Conservation (phyloP, 495 filamentous ascomycete species). For the Hypoxylon lienhwacheense region DNA sequence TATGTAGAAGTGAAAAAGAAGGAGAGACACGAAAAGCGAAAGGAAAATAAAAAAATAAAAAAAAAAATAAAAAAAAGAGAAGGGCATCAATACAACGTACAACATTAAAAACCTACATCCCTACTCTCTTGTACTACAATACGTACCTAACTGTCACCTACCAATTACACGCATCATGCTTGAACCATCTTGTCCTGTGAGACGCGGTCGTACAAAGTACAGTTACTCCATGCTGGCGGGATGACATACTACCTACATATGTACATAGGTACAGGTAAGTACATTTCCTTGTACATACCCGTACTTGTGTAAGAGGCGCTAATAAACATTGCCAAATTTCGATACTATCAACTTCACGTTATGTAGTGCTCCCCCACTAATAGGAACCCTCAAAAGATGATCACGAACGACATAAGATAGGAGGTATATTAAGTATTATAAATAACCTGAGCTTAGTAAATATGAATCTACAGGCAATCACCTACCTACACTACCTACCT, state of each 20-base stretch:
- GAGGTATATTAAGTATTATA: too few relatives aligned
- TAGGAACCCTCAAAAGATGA: slow-evolving; percentile 14
- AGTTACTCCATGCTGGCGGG: slow-evolving; percentile 32
- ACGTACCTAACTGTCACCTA: too few relatives aligned
- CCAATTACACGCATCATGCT: slow-evolving; percentile 13
- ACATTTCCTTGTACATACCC: too few relatives aligned
- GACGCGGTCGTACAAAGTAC: too few relatives aligned
- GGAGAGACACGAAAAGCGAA: neutral
- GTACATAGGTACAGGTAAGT: too few relatives aligned
- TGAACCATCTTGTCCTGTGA: slow-evolving; percentile 7
- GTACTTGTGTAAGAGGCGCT: slow-evolving; percentile 12
- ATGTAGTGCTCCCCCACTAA: slow-evolving; percentile 25
- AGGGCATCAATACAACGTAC: slow-evolving; percentile 23
- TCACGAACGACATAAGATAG: slow-evolving; percentile 19
- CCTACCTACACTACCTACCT: too few relatives aligned
- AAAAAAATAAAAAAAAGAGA: slow-evolving; percentile 21
- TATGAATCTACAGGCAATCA: too few relatives aligned
- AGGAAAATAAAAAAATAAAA: neutral
- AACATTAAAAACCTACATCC: too few relatives aligned
- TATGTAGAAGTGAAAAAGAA: too few relatives aligned
- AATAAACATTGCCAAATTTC: slow-evolving; percentile 22
- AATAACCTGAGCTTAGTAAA: too few relatives aligned
- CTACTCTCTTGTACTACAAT: slow-evolving; percentile 15
- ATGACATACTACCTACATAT: too few relatives aligned
- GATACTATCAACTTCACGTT: slow-evolving; percentile 21